These are phyloP conservation scores for Fusarium poae DNA, from an alignment of 2,329 filamentous ascomycete species.

Conservation along the genomic window DNA sequence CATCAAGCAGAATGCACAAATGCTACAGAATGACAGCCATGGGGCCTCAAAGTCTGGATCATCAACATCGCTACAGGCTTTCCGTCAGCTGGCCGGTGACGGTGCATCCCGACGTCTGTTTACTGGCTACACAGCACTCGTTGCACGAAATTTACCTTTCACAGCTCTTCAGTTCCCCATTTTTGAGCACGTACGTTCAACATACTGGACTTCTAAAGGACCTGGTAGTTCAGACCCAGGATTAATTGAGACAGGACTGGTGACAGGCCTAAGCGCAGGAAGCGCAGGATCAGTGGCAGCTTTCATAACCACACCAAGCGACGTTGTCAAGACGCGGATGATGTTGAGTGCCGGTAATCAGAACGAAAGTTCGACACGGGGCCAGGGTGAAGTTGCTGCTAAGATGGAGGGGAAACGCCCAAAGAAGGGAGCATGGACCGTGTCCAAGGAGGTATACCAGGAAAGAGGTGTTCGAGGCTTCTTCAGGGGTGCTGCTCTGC, in stretches of 20 bases:
- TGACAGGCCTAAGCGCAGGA: conserved; percentile 81
- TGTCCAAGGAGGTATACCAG: conserved; percentile 73
- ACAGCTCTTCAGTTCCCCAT: conserved; percentile 91
- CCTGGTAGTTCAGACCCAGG: conserved; percentile 40
- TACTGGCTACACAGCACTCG: conserved; percentile 82
- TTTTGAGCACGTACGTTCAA: conserved; percentile 77
- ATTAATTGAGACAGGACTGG: conserved; percentile 74
- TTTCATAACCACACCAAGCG: conserved; percentile 86
- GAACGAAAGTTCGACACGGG: conserved; percentile 10
- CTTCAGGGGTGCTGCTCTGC: conserved; percentile 80
- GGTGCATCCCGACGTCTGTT: conserved; percentile 70
- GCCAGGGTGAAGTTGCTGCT: conserved; percentile 24
- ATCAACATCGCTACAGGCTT: conserved; percentile 63
- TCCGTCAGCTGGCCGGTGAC: conserved; percentile 66
- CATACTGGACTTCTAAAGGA: conserved; percentile 60
- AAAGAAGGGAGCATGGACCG: conserved; percentile 64
- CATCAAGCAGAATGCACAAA: conserved; percentile 93
- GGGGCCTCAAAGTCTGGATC: conserved; percentile 21
- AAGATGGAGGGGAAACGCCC: conserved; percentile 49
- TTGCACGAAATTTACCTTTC: conserved; percentile 86
- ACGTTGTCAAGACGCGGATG: conserved; percentile 90
- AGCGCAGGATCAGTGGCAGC: conserved; percentile 80
- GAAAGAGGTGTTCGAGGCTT: conserved; percentile 79
- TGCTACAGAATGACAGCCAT: conserved; percentile 64
- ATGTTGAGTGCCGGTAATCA: conserved; percentile 75